A percentile compares a stretch with the other conserved stretches of the same genome.
These are phyloP conservation scores for Bacidia gigantensis DNA, from an alignment of 495 filamentous ascomycete species.

Conservation along the genomic window DNA sequence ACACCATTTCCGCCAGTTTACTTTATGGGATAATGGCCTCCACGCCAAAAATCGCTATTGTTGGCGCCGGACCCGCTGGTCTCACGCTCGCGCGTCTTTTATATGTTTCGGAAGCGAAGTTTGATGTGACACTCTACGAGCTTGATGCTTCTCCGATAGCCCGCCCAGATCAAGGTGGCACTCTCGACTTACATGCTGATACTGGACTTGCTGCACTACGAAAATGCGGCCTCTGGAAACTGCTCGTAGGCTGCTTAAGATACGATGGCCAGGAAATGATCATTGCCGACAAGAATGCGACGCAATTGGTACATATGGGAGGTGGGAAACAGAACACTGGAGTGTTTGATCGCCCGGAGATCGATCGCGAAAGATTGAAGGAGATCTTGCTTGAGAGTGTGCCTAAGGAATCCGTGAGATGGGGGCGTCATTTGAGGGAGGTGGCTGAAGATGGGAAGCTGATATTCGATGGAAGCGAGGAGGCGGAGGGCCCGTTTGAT, in stretches of 20 bases:
- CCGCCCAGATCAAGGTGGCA: slow-evolving; percentile 34
- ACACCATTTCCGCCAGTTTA: too few relatives aligned
- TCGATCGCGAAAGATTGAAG: slow-evolving; percentile 21
- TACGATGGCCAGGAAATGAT: slow-evolving; percentile 7
- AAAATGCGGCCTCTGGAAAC: slow-evolving; percentile 33
- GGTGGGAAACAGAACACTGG: slow-evolving; percentile 19
- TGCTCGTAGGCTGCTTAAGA: slow-evolving; percentile 28
- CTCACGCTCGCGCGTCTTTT: slow-evolving; percentile 42
- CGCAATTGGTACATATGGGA: slow-evolving; percentile 1
- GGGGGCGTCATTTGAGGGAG: slow-evolving; percentile 15
- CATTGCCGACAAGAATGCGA: slow-evolving; percentile 17
- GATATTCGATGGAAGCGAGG: slow-evolving; percentile 6
- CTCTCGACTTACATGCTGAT: slow-evolving; percentile 38
- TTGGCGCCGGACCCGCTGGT: slow-evolving; percentile 43
- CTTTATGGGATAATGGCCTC: not conserved
- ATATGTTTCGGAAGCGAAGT: slow-evolving; percentile 18
- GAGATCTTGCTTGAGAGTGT: slow-evolving; percentile 23
- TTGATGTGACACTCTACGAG: slow-evolving; percentile 36
- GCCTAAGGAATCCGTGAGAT: slow-evolving; percentile 18
- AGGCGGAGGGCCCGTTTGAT: slow-evolving; percentile 20
- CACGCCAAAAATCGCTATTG: slow-evolving; percentile 34
- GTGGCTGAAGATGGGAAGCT: slow-evolving; percentile 15
- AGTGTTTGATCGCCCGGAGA: slow-evolving; percentile 22
- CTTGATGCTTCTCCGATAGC: slow-evolving; percentile 29
- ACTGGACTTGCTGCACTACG: slow-evolving; percentile 38